Evolutionary conservation across 352 stramenopile genomes (phyloP).

Genomic region (Phytophthora pluvialis): DNA sequence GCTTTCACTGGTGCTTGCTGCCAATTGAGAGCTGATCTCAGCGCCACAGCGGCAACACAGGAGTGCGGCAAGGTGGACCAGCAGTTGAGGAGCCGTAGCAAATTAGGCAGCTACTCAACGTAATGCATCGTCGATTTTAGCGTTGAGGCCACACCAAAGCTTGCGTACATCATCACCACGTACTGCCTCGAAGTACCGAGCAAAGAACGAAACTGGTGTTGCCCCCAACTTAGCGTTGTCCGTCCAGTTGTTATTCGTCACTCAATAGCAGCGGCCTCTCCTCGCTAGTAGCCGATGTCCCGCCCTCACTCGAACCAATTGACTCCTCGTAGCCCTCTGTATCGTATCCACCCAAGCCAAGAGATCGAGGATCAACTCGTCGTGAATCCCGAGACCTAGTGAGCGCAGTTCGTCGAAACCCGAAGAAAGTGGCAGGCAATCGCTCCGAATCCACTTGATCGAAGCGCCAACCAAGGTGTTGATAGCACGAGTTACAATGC

Average conservation of each 20-base stretch:
- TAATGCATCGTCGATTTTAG: too few relatives aligned
- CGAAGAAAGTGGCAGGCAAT: slow-evolving; percentile 60
- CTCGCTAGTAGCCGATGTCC: slow-evolving; percentile 28
- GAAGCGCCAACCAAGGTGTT: slow-evolving; percentile 84
- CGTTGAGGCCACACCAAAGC: too few relatives aligned
- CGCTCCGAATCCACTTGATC: slow-evolving; percentile 42
- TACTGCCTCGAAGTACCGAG: too few relatives aligned
- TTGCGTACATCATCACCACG: too few relatives aligned
- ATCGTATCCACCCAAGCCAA: slow-evolving; percentile 30
- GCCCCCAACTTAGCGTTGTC: too few relatives aligned
- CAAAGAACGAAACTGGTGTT: too few relatives aligned
- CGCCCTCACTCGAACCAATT: slow-evolving; percentile 24
- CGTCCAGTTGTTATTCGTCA: slow-evolving; percentile 1
- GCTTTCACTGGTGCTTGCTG: too few relatives aligned
- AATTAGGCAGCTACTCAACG: too few relatives aligned
- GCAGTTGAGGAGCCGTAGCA: too few relatives aligned
- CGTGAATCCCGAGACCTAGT: slow-evolving; percentile 24
- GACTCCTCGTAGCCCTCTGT: slow-evolving; percentile 35
- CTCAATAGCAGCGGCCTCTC: slow-evolving; percentile 32
- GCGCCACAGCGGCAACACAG: too few relatives aligned
- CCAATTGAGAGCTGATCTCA: too few relatives aligned
- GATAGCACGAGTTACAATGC: slow-evolving; percentile 70
- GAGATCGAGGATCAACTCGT: slow-evolving; percentile 10
- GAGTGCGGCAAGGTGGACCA: too few relatives aligned
- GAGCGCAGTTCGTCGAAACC: slow-evolving; percentile 71